These are phyloP conservation scores for Coemansia sp. DNA, from an alignment of 192 early-diverging fungal genomes.

Conservation along the genomic window DNA sequence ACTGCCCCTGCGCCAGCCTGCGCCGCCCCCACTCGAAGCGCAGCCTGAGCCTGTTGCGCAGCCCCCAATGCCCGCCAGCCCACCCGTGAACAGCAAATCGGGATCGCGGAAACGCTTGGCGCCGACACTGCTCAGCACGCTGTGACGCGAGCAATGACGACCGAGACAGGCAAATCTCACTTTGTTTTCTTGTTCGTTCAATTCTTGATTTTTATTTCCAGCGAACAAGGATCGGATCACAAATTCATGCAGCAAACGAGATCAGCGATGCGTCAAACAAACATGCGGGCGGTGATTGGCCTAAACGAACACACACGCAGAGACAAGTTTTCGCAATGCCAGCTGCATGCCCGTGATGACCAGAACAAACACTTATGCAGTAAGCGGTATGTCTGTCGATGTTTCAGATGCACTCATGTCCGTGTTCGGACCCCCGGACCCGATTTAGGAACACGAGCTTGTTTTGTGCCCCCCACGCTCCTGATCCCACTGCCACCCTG, in stretches of 20 bases:
- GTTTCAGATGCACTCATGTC: neutral
- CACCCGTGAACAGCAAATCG: neutral
- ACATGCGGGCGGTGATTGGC: neutral
- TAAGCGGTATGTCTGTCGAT: neutral
- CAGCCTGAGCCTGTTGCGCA: neutral
- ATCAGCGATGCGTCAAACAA: neutral
- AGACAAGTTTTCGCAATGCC: too few relatives aligned
- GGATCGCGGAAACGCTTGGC: constrained; percentile 36
- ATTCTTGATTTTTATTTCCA: too few relatives aligned
- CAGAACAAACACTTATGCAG: neutral
- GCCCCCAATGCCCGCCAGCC: neutral
- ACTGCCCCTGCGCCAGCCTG: constrained; percentile 5
- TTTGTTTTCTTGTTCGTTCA: constrained; percentile 2
- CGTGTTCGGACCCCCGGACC: neutral
- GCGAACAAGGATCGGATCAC: neutral
- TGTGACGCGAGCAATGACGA: constrained; percentile 4
- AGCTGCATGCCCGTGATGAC: neutral
- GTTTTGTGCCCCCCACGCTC: too few relatives aligned
- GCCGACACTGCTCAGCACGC: constrained; percentile 38
- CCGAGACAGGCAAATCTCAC: too few relatives aligned
- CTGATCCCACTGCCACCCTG: too few relatives aligned
- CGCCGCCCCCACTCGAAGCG: neutral
- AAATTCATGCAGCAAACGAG: neutral
- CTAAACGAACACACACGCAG: neutral
- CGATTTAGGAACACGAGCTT: neutral